phyloP scores from a whole-genome alignment of 129 eudicot genomes.

The Flaveria linearis region DNA sequence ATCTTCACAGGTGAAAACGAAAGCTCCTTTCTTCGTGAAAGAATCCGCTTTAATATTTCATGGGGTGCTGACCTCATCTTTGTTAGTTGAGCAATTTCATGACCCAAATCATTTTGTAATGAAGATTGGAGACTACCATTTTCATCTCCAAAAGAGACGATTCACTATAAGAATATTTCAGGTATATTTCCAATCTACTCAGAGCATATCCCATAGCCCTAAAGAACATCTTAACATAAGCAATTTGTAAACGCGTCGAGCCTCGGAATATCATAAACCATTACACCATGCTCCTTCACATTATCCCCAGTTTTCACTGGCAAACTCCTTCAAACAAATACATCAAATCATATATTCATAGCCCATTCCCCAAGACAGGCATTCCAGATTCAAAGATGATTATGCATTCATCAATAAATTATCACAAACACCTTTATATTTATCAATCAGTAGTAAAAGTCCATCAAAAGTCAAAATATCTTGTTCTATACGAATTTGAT shows the following conservation, averaged over 20 bases:
- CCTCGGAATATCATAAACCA: constrained; percentile 12
- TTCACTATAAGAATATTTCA: constrained; percentile 49
- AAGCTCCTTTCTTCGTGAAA: constrained; percentile 46
- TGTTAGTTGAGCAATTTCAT: constrained; percentile 76
- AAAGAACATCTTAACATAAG: constrained; percentile 45
- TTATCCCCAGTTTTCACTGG: constrained; percentile 11
- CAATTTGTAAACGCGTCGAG: not conserved
- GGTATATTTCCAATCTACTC: constrained; percentile 61
- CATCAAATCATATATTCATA: constrained; percentile 21
- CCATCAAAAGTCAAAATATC: constrained; percentile 13
- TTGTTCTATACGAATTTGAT: not conserved
- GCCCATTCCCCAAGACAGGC: not conserved
- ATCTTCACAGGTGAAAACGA: constrained; percentile 67
- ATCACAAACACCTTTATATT: not conserved
- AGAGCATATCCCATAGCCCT: constrained; percentile 74
- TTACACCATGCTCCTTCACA: constrained; percentile 34
- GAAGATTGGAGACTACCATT: constrained; percentile 26
- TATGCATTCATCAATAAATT: not conserved
- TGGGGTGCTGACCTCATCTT: constrained; percentile 65
- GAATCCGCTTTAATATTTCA: constrained; percentile 48
- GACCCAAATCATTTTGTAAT: constrained; percentile 39
- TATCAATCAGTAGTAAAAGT: not conserved
- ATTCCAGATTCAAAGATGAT: not conserved
- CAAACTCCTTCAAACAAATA: constrained; percentile 18
- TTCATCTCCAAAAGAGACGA: constrained; percentile 37